Conservation (phyloP, 306 rosid species). For the Rubus parviflorus region DNA sequence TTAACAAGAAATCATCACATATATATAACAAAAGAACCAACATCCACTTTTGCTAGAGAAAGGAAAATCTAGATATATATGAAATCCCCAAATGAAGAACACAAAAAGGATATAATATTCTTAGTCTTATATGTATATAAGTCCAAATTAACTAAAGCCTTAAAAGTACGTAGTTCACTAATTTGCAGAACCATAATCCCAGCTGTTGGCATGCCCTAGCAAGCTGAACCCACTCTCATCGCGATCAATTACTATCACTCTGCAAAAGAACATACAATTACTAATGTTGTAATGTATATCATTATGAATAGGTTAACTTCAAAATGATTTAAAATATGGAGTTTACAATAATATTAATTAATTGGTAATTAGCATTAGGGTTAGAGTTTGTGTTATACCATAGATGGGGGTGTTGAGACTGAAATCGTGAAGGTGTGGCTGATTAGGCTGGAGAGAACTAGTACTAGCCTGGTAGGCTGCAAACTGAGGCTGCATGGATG, state of each 20-base stretch:
- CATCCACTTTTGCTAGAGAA: background rate
- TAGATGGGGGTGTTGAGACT: slow-evolving; percentile 31
- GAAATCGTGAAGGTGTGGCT: slow-evolving; percentile 45
- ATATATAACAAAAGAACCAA: background rate
- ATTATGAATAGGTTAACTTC: background rate
- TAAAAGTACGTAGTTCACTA: background rate
- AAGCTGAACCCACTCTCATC: background rate
- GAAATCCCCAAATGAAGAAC: background rate
- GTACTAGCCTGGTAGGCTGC: slow-evolving; percentile 14
- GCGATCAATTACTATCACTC: background rate
- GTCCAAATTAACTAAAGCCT: background rate
- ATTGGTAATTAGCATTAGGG: background rate
- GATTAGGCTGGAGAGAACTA: slow-evolving; percentile 36
- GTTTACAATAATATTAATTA: background rate
- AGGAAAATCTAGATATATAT: background rate
- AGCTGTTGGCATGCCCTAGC: background rate
- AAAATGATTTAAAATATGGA: too few species aligned
- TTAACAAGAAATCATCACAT: background rate
- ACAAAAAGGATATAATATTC: background rate
- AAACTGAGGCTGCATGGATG: slow-evolving; percentile 18
- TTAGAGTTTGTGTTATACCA: slow-evolving; percentile 9
- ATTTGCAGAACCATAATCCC: background rate
- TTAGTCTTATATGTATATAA: background rate
- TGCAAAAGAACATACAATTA: background rate
- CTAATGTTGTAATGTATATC: background rate